Evolutionary conservation across 371 early-diverging fungal species (phyloP).

Genomic region (Apophysomyces sp.): DNA sequence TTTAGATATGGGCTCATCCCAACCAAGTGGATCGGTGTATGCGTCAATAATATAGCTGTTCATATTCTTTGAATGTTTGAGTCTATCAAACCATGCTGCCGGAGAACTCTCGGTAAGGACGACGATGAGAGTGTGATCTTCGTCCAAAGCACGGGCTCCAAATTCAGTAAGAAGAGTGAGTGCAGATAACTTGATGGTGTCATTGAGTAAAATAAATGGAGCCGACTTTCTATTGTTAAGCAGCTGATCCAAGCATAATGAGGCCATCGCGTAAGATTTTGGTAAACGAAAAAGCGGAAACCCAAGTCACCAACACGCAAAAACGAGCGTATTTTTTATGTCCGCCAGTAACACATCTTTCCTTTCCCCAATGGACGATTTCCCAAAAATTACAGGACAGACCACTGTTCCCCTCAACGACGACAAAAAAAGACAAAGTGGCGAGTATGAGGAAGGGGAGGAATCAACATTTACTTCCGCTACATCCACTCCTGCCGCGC

Average conservation of each 20-base stretch:
- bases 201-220: conserved; percentile 33
- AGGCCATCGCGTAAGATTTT: conserved; percentile 8
- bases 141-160: conserved; percentile 19
- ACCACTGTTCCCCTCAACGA: neutral
- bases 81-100: conserved; percentile 16
- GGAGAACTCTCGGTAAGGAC: conserved; percentile 43
- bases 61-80: conserved; percentile 1
- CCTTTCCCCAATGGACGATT: neutral
- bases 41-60: conserved; percentile 30
- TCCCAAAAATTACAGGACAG: neutral
- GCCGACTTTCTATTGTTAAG: conserved; percentile 33
- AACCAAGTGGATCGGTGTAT: conserved; percentile 36
- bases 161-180: conserved; percentile 29
- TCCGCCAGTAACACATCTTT: neutral
- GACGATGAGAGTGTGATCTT: conserved; percentile 25
- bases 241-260: conserved; percentile 36
- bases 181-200: conserved; percentile 24
- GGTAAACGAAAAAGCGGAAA: neutral
- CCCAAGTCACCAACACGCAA: neutral
- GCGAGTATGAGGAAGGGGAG: neutral
- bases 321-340: neutral
- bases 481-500: conserved; percentile 1
- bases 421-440: conserved; percentile 16
- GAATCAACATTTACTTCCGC: neutral
- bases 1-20: conserved; percentile 17